phyloP scores from a whole-genome alignment of 2,329 filamentous ascomycete species.

The Aureobasidium pullulans region DNA sequence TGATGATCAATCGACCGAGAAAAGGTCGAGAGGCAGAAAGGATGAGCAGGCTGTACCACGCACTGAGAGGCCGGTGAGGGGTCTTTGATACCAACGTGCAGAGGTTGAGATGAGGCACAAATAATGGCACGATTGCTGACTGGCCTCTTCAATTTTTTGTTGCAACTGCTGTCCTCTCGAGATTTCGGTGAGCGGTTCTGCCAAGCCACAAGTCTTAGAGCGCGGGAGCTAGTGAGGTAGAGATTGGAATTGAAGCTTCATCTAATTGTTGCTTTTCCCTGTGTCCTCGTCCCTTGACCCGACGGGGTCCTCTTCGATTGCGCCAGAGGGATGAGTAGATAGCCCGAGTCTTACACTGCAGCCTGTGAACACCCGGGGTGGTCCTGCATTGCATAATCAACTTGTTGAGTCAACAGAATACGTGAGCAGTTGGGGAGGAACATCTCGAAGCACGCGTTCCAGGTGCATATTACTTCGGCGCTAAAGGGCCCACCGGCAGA shows the following conservation, averaged over 20 bases:
- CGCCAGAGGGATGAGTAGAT: not conserved
- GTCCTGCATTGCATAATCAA: constrained; percentile 2
- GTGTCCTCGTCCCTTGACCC: not conserved
- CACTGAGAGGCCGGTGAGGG: constrained; percentile 5
- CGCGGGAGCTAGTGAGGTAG: constrained; percentile 8
- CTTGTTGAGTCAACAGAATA: constrained; percentile 2
- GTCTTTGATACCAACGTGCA: constrained; percentile 6
- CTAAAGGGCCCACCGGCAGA: constrained; percentile 6
- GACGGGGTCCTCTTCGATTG: not conserved
- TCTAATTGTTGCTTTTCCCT: constrained; percentile 12
- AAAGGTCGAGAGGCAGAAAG: not conserved
- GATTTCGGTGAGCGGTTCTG: constrained; percentile 2
- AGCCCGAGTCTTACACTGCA: constrained; percentile 1
- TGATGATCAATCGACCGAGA: constrained; percentile 8
- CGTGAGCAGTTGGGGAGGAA: not conserved
- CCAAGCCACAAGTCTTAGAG: constrained; percentile 11
- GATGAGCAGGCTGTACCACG: constrained; percentile 9
- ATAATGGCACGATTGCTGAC: constrained; percentile 11
- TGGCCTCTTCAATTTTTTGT: constrained; percentile 10
- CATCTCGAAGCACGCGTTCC: constrained; percentile 9
- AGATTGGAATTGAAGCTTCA: constrained; percentile 2
- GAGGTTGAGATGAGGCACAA: constrained; percentile 12
- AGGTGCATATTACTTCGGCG: constrained; percentile 10
- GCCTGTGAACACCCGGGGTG: constrained; percentile 1
- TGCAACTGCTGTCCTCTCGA: constrained; percentile 2